Evolutionary conservation across 2,329 filamentous ascomycete genomes (phyloP), one percentile per base, ranked within the genome.

Genomic region (Colletotrichum sansevieriae): DNA sequence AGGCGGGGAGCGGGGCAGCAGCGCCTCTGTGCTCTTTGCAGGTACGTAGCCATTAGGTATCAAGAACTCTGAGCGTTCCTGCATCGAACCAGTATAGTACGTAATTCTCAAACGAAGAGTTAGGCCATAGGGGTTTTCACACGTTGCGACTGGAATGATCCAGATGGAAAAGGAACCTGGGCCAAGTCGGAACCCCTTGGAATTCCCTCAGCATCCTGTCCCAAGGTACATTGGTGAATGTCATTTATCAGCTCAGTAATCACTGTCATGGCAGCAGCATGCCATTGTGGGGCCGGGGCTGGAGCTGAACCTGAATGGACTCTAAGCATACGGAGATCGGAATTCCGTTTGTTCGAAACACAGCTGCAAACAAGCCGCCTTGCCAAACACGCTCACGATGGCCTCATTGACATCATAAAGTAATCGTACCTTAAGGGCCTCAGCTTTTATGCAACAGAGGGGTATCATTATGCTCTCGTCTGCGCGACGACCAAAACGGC

Each of bases 391-490:
- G 25, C 47, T 60, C 46, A 60, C 47, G 55, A 65, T 59, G 41
- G 62, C 62, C 55, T 68, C 65, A 68, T 35, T 60, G 62, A 56
- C 41, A 55, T 60, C 62, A 65, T 12, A 41, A 29, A 46, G 18
- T 13, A 18, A 18, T 39, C 25, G 20, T 25, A 47, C 10, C 22
- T 44, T 33, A 33, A 25, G 20, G 20, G 15, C 20, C 37, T 22
- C 11, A 37, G 18, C 33, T 29, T 49, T 47, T 20, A 44, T 33
- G 12, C n/a, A 55, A 56, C 58, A 20, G 52, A 65, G 46, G 65
- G 65, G 65, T 68, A 68, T 68, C 65, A 60, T 68, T 65, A 68
- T 68, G 64, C 49, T 60, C 20, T 68, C 62, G 43, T 68, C 65
- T 60, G 35, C 20, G 39, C 33, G 47, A 65, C 43, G 47, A 56